These are phyloP conservation scores for Trichoderma guizhouense DNA, from an alignment of 2,329 filamentous ascomycete genomes.

Conservation along the genomic window DNA sequence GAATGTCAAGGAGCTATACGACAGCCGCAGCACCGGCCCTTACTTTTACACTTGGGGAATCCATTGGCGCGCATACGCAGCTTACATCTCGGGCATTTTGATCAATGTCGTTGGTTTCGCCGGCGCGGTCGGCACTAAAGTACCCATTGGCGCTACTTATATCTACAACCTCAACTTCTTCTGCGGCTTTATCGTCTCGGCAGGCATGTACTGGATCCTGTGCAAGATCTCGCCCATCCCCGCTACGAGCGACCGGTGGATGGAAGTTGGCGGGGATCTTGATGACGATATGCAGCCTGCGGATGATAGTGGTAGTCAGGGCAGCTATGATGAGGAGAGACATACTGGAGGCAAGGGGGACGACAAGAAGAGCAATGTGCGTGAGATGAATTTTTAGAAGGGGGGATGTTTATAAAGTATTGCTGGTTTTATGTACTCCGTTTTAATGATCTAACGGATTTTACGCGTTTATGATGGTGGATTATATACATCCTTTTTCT, in stretches of 20 bases:
- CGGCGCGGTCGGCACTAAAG: constrained; percentile 67
- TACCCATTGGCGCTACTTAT: constrained; percentile 76
- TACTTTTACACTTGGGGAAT: constrained; percentile 75
- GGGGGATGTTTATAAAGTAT: not conserved
- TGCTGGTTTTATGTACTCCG: not conserved
- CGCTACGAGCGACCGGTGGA: constrained; percentile 71
- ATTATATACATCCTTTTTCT: not conserved
- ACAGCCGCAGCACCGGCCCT: constrained; percentile 59
- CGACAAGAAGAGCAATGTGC: constrained; percentile 1
- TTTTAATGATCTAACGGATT: not conserved
- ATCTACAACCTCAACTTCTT: constrained; percentile 94
- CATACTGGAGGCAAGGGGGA: not conserved
- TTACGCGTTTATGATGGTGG: not conserved
- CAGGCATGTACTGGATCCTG: constrained; percentile 63
- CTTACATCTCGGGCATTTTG: constrained; percentile 78
- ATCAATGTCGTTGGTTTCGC: constrained; percentile 92
- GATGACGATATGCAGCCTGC: constrained; percentile 52
- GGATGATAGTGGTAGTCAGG: constrained; percentile 41
- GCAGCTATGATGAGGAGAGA: constrained; percentile 23
- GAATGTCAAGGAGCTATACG: constrained; percentile 75
- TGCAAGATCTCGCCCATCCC: constrained; percentile 69
- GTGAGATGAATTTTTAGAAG: not conserved
- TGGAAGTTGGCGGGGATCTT: constrained; percentile 67
- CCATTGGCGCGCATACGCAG: constrained; percentile 78
- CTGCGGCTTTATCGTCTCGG: constrained; percentile 71